phyloP scores from a whole-genome alignment of 2,329 filamentous ascomycete genomes.

The Apiospora koreana region DNA sequence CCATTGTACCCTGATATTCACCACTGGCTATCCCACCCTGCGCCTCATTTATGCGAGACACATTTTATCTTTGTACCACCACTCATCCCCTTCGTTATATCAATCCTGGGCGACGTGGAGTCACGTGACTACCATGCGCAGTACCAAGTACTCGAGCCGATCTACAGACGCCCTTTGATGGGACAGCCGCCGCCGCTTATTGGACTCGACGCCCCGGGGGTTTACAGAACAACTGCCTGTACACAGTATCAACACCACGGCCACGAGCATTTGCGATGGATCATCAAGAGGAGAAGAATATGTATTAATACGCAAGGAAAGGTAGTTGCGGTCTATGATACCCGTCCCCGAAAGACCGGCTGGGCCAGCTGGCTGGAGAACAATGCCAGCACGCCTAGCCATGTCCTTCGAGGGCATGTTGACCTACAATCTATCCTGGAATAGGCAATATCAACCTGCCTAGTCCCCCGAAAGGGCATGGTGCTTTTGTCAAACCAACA shows the following conservation, averaged over 20 bases:
- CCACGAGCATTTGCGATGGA: neutral
- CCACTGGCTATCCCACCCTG: neutral
- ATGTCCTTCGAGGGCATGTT: constrained; percentile 19
- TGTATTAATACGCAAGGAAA: constrained; percentile 13
- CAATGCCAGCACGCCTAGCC: constrained; percentile 22
- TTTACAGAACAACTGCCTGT: constrained; percentile 14
- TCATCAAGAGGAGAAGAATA: constrained; percentile 13
- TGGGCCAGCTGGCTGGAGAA: constrained; percentile 10
- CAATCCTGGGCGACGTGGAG: neutral
- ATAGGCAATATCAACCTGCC: constrained; percentile 35
- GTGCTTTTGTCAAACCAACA: constrained; percentile 28
- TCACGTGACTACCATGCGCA: neutral
- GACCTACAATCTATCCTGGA: constrained; percentile 30
- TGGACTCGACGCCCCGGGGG: neutral
- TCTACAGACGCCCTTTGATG: neutral
- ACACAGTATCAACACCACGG: neutral
- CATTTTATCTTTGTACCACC: neutral
- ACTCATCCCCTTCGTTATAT: neutral
- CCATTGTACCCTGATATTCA: neutral
- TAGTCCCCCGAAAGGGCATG: constrained; percentile 35
- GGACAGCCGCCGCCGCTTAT: neutral
- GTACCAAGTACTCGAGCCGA: neutral
- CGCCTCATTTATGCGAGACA: neutral
- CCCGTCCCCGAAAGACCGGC: neutral
- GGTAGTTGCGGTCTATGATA: neutral